Evolutionary conservation across 2,329 filamentous ascomycete species (phyloP), one percentile per base, ranked within the genome.

Genomic region (Hypoxylon sp.): DNA sequence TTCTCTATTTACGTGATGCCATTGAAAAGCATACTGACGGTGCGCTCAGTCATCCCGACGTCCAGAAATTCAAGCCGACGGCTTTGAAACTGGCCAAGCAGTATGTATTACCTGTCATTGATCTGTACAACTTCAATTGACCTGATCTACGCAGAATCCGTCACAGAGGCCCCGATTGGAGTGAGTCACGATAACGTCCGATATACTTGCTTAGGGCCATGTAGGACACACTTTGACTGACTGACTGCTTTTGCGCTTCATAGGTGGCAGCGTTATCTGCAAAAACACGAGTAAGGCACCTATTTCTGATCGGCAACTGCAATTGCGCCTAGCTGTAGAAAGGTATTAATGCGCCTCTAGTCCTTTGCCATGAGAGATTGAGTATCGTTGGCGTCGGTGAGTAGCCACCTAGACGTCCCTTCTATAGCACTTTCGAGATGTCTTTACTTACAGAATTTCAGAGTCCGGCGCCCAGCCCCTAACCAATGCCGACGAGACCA

Each of bases 81-180:
- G 94, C 94, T 76, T 85, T 98, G 80, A 91, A 91, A 82, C 91
- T 98, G 83, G 89, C 93, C 71, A 97, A 97, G 86, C 91, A 92
- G 93, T 97, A 87, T 80, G 91, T 87, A 15, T 8, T n/a, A 19
- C 50, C 56, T 48, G 15, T 52, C 37, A 30, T 22, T 34, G 13
- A 52, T 34, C 41, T 65, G 20, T 43, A 19, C 49, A 64, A 56
- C 56, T 60, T 71, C 70, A 78, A 79, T 78, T 80, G 76, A 82
- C 82, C 70, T 70, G 68, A 63, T 67, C 17, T 74, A 68, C 71
- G 72, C 78, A 96, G 93, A 77, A 87, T 97, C 77, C 93, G 96
- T 74, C 95, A 99, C 82, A 90, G 95, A 80, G 95, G 95, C 73
- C 95, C 95, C 75, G 95, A 99, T 84, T 99, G 95, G 95, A 97